Evolutionary conservation across 768 basidiomycete genomes (phyloP).

Genomic region (Roridomyces roridus): DNA sequence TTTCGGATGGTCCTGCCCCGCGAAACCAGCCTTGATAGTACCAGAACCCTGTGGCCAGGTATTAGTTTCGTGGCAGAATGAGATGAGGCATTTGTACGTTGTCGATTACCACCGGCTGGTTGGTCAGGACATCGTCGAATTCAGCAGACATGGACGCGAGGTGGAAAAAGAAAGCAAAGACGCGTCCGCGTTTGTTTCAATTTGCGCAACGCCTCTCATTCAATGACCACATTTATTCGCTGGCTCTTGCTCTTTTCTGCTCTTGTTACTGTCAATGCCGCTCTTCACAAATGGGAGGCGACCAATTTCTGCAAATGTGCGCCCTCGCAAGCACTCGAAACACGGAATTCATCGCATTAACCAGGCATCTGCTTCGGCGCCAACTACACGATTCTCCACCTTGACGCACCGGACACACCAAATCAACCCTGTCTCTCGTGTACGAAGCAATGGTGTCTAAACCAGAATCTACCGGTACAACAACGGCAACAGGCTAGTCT

Average conservation of each 20-base stretch:
- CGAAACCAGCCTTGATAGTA: conserved; percentile 98
- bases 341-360: conserved; percentile 14
- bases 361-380: conserved; percentile 90
- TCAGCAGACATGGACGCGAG: conserved; percentile 71
- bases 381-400: conserved; percentile 85
- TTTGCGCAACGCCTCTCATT: no score
- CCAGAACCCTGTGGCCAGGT: conserved; percentile 88
- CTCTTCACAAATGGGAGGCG: conserved; percentile 84
- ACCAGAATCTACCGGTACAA: conserved; percentile 72
- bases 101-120: conserved; percentile 99
- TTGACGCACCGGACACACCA: conserved; percentile 83
- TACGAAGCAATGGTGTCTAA: conserved; percentile 94
- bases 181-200: not conserved
- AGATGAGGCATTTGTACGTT: conserved; percentile 55
- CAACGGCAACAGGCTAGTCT: no score
- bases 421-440: conserved; percentile 92
- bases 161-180: conserved; percentile 9
- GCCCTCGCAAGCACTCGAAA: conserved; percentile 20
- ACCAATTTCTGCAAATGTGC: conserved; percentile 90
- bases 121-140: conserved; percentile 93
- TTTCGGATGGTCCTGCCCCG: conserved; percentile 98
- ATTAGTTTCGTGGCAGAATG: conserved; percentile 25
- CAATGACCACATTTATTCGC: conserved; percentile 6
- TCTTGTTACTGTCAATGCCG: conserved; percentile 39
- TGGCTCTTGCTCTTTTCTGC: conserved; percentile 13